A percentile compares a stretch with the other conserved stretches of the same genome.
Evolutionary conservation across 108 stramenopile species (phyloP).

Genomic region (Nitzschia inconspicua): DNA sequence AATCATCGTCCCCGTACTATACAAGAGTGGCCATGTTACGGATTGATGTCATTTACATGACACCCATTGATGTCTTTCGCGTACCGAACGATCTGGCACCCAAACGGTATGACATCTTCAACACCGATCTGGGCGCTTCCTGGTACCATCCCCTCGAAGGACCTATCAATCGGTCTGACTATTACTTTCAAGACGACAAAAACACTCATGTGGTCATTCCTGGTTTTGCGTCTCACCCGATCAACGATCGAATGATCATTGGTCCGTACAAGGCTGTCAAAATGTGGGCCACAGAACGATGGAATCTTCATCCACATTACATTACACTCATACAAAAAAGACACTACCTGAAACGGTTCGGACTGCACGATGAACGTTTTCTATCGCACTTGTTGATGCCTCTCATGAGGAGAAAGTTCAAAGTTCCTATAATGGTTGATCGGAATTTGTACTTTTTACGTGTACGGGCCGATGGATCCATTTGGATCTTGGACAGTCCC

Average conservation of each 20-base stretch:
- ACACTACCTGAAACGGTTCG: not conserved
- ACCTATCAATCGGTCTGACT: not conserved
- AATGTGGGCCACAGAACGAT: slow-evolving; percentile 60
- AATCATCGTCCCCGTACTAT: slow-evolving; percentile 4
- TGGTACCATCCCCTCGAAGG: not conserved
- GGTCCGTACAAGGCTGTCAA: slow-evolving; percentile 44
- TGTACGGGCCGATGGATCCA: not conserved
- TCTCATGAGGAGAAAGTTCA: not conserved
- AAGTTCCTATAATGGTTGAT: not conserved
- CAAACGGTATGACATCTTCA: not conserved
- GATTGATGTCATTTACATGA: slow-evolving; percentile 33
- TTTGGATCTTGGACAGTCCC: not conserved
- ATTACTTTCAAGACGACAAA: not conserved
- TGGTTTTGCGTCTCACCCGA: slow-evolving; percentile 27
- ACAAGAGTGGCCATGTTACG: slow-evolving; percentile 36
- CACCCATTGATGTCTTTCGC: slow-evolving; percentile 25
- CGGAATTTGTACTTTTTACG: not conserved
- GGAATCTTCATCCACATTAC: slow-evolving; percentile 5
- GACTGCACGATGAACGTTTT: slow-evolving; percentile 4
- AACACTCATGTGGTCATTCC: slow-evolving; percentile 20
- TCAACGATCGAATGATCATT: slow-evolving; percentile 53
- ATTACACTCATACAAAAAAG: not conserved
- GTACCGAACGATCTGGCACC: not conserved
- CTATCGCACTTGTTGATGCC: not conserved
- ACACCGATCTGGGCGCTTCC: not conserved